Conservation (phyloP, 1,139 yeast species). For the Yamadazyma atlantica region DNA sequence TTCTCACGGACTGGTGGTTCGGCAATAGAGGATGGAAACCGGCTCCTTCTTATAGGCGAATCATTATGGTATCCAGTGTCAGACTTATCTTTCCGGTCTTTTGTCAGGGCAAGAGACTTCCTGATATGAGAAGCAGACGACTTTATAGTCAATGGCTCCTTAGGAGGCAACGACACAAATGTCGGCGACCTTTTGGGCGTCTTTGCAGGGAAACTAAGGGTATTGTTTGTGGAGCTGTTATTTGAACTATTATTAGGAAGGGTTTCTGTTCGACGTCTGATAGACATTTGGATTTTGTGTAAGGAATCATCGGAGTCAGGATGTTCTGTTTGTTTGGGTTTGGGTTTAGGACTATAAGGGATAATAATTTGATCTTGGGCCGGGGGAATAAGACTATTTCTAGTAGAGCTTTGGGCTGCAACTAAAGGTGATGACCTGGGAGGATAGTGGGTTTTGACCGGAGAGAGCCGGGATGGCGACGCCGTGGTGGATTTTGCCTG, state of each 20-base stretch:
- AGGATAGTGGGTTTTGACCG: neutral
- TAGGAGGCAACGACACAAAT: constrained; percentile 40
- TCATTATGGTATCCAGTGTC: neutral
- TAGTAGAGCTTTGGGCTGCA: neutral
- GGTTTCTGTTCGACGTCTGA: constrained; percentile 13
- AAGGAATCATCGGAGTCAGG: constrained; percentile 14
- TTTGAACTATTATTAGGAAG: neutral
- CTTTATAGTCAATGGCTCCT: constrained; percentile 37
- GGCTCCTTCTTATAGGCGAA: constrained; percentile 15
- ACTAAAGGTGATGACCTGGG: neutral
- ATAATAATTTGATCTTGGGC: neutral
- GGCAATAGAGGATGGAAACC: constrained; percentile 17
- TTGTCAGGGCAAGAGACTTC: constrained; percentile 9
- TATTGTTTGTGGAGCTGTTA: neutral
- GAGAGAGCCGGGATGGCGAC: neutral
- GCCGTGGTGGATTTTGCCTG: neutral
- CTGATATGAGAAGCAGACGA: constrained; percentile 17
- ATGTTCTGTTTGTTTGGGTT: neutral
- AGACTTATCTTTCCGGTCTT: neutral
- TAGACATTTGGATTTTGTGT: constrained; percentile 16
- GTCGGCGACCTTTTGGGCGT: constrained; percentile 36
- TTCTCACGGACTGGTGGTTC: too few relatives aligned
- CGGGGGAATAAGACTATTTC: constrained; percentile 5
- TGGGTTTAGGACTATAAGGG: neutral
- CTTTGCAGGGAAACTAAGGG: constrained; percentile 11